Conservation (phyloP, 2,329 filamentous ascomycete genomes). For the Cryoendolithus antarcticus region DNA sequence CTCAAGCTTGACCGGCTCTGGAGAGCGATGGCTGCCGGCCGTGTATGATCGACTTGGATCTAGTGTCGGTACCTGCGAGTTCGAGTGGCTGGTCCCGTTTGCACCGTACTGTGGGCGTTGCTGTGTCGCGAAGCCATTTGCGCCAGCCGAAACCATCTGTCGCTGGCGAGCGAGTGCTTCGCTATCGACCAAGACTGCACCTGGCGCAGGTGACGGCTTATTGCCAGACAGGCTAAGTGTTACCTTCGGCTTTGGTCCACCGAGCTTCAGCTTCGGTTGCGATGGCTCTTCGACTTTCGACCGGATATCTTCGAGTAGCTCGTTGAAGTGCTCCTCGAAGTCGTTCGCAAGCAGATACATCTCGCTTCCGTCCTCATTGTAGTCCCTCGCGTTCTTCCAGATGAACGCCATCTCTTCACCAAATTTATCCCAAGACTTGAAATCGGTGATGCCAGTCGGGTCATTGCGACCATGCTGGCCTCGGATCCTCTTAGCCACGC, state of each 20-base stretch:
- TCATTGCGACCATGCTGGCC: constrained; percentile 58
- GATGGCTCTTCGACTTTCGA: constrained; percentile 58
- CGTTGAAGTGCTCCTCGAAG: constrained; percentile 61
- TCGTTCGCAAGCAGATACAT: constrained; percentile 67
- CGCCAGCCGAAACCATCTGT: constrained; percentile 38
- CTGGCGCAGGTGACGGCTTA: constrained; percentile 26
- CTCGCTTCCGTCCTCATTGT: constrained; percentile 84
- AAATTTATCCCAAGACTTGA: constrained; percentile 72
- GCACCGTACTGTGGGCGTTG: constrained; percentile 13
- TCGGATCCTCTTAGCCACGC: constrained; percentile 63
- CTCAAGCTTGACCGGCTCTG: constrained; percentile 29
- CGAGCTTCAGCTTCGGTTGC: constrained; percentile 66
- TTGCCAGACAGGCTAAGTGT: constrained; percentile 25
- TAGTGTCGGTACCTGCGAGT: constrained; percentile 18
- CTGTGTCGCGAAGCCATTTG: constrained; percentile 27
- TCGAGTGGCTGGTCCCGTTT: constrained; percentile 21
- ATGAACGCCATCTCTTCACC: constrained; percentile 69
- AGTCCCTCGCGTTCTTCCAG: constrained; percentile 78
- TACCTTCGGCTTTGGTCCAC: constrained; percentile 31
- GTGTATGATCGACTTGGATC: constrained; percentile 17
- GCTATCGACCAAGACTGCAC: constrained; percentile 41
- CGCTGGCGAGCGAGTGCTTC: constrained; percentile 43
- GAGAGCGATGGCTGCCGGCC: constrained; percentile 1
- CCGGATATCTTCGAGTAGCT: constrained; percentile 59
- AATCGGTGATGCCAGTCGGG: constrained; percentile 49